Evolutionary conservation across 1,139 yeast species (phyloP).

Genomic region (Geotrichum aggregatum): DNA sequence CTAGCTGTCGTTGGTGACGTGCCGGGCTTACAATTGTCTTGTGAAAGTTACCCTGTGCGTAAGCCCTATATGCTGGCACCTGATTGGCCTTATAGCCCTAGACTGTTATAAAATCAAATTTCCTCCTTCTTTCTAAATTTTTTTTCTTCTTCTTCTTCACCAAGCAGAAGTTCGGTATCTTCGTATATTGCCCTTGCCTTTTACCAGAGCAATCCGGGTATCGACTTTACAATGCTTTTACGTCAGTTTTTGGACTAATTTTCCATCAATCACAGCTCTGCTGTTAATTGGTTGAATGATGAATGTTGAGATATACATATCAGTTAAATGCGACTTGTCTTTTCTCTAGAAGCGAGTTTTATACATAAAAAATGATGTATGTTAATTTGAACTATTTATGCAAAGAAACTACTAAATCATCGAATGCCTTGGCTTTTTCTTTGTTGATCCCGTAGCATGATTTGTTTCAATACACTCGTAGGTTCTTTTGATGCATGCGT

Average conservation of each 20-base stretch:
- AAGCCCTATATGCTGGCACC: too few species aligned
- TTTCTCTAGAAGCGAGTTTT: constrained; percentile 2
- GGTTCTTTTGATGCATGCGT: constrained; percentile 15
- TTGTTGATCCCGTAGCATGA: constrained; percentile 28
- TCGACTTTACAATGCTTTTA: constrained; percentile 70
- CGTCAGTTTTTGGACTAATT: constrained; percentile 68
- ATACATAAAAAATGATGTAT: too few species aligned
- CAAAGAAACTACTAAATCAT: too few species aligned
- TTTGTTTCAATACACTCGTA: constrained; percentile 26
- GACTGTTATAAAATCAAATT: background rate
- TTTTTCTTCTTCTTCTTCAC: constrained; percentile 33
- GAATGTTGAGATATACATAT: too few species aligned
- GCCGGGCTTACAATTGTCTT: too few species aligned
- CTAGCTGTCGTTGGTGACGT: too few species aligned
- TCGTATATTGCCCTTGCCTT: constrained; percentile 99
- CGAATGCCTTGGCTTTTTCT: background rate
- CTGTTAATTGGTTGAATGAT: too few species aligned
- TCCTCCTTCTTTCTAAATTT: constrained; percentile 13
- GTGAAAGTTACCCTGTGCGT: too few species aligned
- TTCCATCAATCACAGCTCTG: constrained; percentile 10
- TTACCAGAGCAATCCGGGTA: constrained; percentile 99
- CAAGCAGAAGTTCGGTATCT: constrained; percentile 71
- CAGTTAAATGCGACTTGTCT: background rate
- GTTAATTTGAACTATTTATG: too few species aligned
- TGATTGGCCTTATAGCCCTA: too few species aligned